These are phyloP conservation scores for Fusarium tanahbumbuense DNA, from an alignment of 2,329 filamentous ascomycete species.

Conservation along the genomic window DNA sequence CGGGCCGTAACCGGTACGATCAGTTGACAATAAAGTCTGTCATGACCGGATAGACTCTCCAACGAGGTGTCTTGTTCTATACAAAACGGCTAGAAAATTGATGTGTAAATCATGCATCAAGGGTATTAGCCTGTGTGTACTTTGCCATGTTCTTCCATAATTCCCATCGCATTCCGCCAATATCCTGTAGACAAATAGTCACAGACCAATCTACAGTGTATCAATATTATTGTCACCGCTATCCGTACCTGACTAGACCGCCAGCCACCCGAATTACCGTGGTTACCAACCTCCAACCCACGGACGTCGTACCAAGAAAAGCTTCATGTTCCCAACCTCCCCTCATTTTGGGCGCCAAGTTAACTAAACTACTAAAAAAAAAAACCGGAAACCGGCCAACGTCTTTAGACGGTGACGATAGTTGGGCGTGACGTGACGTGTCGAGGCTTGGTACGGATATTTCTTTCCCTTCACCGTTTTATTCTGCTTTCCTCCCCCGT, in stretches of 20 bases:
- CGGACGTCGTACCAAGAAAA: slow-evolving; percentile 14
- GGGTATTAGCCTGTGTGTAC: too few relatives aligned
- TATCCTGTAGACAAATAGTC: neutral
- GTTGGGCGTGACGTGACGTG: slow-evolving; percentile 30
- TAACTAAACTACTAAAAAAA: neutral
- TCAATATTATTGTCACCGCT: neutral
- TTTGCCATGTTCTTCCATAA: neutral
- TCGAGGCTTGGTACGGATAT: slow-evolving; percentile 8
- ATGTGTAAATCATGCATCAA: neutral
- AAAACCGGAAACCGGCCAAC: slow-evolving; percentile 24
- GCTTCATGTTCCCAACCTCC: slow-evolving; percentile 19
- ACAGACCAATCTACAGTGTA: neutral
- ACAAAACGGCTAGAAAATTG: neutral
- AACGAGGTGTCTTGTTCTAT: neutral
- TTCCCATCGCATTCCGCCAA: neutral
- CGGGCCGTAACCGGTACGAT: neutral
- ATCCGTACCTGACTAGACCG: neutral
- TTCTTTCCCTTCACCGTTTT: slow-evolving; percentile 12
- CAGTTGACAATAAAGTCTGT: neutral
- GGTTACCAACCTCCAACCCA: slow-evolving; percentile 21
- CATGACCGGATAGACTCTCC: neutral
- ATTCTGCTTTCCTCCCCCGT: neutral
- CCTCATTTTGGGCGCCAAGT: slow-evolving; percentile 14
- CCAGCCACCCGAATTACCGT: slow-evolving; percentile 26
- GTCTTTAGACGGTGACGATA: slow-evolving; percentile 7